These are phyloP conservation scores for Umbelopsis vinacea DNA, from an alignment of 192 early-diverging fungal species.

Conservation along the genomic window DNA sequence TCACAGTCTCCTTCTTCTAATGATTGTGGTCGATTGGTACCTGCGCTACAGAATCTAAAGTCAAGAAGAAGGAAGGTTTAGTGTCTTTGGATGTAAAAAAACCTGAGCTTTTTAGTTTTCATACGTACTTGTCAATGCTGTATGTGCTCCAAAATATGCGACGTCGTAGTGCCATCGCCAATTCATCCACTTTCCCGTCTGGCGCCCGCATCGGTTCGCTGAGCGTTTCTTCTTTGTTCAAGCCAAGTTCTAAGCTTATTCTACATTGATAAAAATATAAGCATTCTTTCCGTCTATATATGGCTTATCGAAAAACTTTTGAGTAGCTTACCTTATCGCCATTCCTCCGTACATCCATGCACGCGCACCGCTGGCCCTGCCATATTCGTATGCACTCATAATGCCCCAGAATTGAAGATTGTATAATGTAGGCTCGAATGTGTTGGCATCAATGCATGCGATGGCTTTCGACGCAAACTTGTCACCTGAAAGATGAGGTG, in stretches of 20 bases:
- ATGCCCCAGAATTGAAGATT: conserved; percentile 49
- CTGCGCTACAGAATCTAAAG: conserved; percentile 39
- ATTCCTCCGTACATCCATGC: conserved; percentile 60
- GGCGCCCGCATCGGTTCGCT: conserved; percentile 36
- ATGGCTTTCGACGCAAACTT: conserved; percentile 49
- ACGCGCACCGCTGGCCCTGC: conserved; percentile 37
- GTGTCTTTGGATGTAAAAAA: too few species aligned
- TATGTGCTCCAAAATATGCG: conserved; percentile 59
- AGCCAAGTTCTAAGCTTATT: conserved; percentile 53
- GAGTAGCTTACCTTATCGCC: conserved; percentile 40
- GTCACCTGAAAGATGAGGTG: conserved; percentile 55
- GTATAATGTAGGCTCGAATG: conserved; percentile 47
- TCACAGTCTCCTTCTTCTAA: conserved; percentile 55
- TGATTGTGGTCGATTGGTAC: conserved; percentile 48
- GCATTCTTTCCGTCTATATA: neutral
- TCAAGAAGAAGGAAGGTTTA: neutral
- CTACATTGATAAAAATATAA: conserved; percentile 5
- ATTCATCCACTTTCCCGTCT: conserved; percentile 47
- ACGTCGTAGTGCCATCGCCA: conserved; percentile 38
- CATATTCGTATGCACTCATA: conserved; percentile 39
- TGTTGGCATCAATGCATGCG: conserved; percentile 41
- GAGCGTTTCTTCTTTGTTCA: conserved; percentile 49
- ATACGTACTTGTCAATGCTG: conserved; percentile 49
- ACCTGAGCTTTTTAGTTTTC: too few species aligned
- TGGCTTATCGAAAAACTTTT: too few species aligned